These are phyloP conservation scores for Carallia pectinifolia DNA, from an alignment of 345 rosid species.

Conservation along the genomic window DNA sequence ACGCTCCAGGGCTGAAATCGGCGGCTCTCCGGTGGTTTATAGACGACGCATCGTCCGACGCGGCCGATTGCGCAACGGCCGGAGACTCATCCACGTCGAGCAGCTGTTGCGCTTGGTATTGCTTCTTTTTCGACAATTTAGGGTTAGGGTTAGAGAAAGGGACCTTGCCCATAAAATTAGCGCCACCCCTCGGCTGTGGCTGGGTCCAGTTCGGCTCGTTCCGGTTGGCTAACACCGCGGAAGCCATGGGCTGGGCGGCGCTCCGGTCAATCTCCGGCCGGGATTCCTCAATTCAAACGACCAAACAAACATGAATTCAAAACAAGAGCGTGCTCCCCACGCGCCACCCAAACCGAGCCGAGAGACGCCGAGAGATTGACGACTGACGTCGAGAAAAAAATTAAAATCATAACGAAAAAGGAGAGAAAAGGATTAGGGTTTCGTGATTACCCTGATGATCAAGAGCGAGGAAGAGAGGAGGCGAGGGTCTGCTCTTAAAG, in stretches of 20 bases:
- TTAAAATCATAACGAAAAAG: neutral
- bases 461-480: conserved; percentile 44
- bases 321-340: conserved; percentile 19
- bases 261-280: conserved; percentile 21
- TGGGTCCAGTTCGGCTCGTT: conserved; percentile 47
- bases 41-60: conserved; percentile 62
- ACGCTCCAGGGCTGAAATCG: conserved; percentile 31
- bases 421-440: conserved; percentile 21
- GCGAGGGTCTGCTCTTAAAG: conserved; percentile 51
- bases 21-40: conserved; percentile 23
- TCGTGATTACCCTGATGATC: conserved; percentile 28
- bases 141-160: conserved; percentile 51
- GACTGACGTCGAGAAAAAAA: too few species aligned
- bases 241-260: conserved; percentile 42
- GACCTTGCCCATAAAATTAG: conserved; percentile 55
- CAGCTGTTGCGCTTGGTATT: conserved; percentile 29
- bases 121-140: conserved; percentile 46
- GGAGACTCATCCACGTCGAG: conserved; percentile 37
- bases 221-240: conserved; percentile 50
- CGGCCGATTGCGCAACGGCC: conserved; percentile 43
- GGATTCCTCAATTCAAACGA: conserved; percentile 5
- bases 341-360: conserved; percentile 30
- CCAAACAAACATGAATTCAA: conserved; percentile 29
- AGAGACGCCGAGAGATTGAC: neutral
- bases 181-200: conserved; percentile 38